phyloP scores from a whole-genome alignment of 2,329 filamentous ascomycete genomes.

The Kalmusia sp. region DNA sequence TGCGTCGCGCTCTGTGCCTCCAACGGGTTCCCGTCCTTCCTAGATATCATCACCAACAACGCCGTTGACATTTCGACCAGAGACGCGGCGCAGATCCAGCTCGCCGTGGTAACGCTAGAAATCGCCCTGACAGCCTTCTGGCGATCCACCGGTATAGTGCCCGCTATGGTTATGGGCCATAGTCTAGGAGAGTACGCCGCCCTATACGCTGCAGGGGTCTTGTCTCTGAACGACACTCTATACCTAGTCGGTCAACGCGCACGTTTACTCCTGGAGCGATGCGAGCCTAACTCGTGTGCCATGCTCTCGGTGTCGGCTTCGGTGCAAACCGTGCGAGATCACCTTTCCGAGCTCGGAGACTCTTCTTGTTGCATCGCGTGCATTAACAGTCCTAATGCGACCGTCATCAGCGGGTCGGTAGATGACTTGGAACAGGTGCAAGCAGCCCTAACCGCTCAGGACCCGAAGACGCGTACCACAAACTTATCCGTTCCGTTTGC shows the following conservation, averaged over 20 bases:
- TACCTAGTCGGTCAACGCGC: slow-evolving; percentile 36
- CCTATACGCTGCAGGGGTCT: slow-evolving; percentile 41
- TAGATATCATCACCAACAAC: slow-evolving; percentile 7
- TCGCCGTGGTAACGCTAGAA: slow-evolving; percentile 42
- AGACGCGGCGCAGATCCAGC: slow-evolving; percentile 2
- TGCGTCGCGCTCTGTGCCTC: not conserved
- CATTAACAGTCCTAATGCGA: not conserved
- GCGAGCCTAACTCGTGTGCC: slow-evolving; percentile 25
- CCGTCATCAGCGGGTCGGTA: not conserved
- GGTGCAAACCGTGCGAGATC: not conserved
- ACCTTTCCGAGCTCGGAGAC: not conserved
- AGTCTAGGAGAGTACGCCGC: slow-evolving; percentile 51
- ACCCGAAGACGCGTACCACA: not conserved
- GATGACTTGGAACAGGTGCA: not conserved
- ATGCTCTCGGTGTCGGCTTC: slow-evolving; percentile 32
- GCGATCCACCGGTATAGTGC: slow-evolving; percentile 13
- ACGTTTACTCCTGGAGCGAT: slow-evolving; percentile 25
- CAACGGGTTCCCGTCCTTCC: slow-evolving; percentile 6
- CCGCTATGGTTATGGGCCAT: slow-evolving; percentile 26
- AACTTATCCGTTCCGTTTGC: slow-evolving; percentile 10
- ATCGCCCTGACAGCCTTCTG: slow-evolving; percentile 34
- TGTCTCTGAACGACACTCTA: slow-evolving; percentile 39
- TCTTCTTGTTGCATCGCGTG: not conserved
- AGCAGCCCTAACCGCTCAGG: not conserved
- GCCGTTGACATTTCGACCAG: not conserved